phyloP scores from a whole-genome alignment of 371 early-diverging fungal genomes.

The Mortierella polycephala region DNA sequence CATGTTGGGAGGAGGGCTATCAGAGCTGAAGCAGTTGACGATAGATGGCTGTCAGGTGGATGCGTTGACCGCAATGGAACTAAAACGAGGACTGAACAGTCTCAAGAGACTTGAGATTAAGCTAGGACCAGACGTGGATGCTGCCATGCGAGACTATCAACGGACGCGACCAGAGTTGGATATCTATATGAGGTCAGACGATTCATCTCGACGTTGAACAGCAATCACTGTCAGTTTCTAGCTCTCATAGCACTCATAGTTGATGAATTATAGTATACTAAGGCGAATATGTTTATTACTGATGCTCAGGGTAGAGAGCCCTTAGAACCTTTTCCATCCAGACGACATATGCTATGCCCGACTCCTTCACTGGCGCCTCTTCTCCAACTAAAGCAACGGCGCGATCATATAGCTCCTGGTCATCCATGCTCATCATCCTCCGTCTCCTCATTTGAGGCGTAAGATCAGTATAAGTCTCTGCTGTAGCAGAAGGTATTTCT shows the following conservation, averaged over 20 bases:
- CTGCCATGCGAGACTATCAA: conserved; percentile 5
- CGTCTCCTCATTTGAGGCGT: too few relatives aligned
- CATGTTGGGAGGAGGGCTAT: conserved; percentile 4
- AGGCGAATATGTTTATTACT: too few relatives aligned
- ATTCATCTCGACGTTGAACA: background rate
- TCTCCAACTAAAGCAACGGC: too few relatives aligned
- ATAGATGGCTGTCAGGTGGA: conserved; percentile 24
- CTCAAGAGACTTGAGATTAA: conserved; percentile 9
- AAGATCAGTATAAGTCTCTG: too few relatives aligned
- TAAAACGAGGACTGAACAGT: conserved; percentile 12
- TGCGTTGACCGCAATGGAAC: conserved; percentile 12
- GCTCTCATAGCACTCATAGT: background rate
- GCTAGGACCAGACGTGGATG: conserved; percentile 2
- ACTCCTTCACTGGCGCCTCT: too few relatives aligned
- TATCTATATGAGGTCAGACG: conserved; percentile 11
- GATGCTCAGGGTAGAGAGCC: too few relatives aligned
- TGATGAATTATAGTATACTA: background rate
- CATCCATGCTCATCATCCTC: too few relatives aligned
- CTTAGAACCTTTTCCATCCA: too few relatives aligned
- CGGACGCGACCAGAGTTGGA: conserved; percentile 4
- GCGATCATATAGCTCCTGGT: too few relatives aligned
- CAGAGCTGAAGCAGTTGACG: conserved; percentile 3
- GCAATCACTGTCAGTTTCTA: background rate
- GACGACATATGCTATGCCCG: too few relatives aligned
- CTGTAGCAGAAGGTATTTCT: too few relatives aligned